Evolutionary conservation across 2,329 filamentous ascomycete genomes (phyloP).

Genomic region (Talaromyces albobiverticillius): DNA sequence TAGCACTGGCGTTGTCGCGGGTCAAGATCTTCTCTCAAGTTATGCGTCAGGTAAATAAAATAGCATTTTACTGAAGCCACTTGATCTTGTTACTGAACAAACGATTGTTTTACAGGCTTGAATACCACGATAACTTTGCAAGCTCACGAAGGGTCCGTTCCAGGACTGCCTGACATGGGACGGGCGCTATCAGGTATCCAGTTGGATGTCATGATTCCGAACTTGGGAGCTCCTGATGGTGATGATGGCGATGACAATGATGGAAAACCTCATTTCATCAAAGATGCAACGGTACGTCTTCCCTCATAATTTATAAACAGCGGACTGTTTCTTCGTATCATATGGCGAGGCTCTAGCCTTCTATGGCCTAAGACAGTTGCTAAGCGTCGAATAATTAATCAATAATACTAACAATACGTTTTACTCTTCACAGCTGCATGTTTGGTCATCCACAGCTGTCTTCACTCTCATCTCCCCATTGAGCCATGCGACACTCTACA

Average conservation of each 20-base stretch:
- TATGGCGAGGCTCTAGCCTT: background rate
- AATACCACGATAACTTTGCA: slow-evolving; percentile 78
- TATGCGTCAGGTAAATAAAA: slow-evolving; percentile 71
- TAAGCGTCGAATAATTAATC: background rate
- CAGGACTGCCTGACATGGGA: slow-evolving; percentile 68
- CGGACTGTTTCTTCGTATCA: background rate
- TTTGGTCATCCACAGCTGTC: slow-evolving; percentile 79
- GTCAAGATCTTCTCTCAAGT: slow-evolving; percentile 72
- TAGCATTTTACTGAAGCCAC: no score
- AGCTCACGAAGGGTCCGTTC: slow-evolving; percentile 70
- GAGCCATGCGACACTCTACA: slow-evolving; percentile 66
- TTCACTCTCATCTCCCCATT: slow-evolving; percentile 83
- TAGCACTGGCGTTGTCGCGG: slow-evolving; percentile 58
- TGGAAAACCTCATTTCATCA: slow-evolving; percentile 67
- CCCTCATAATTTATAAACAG: slow-evolving; percentile 17
- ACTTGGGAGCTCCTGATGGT: slow-evolving; percentile 56
- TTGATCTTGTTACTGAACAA: background rate
- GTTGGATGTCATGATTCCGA: slow-evolving; percentile 69
- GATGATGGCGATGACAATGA: slow-evolving; percentile 39
- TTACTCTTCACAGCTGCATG: slow-evolving; percentile 56
- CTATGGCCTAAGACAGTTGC: background rate
- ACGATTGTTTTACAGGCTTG: slow-evolving; percentile 49
- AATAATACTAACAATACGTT: slow-evolving; percentile 15
- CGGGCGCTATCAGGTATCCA: slow-evolving; percentile 69
- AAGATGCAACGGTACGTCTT: slow-evolving; percentile 64